Conservation (phyloP, 176 grass and related monocot genomes). For the Stipa capillata region DNA sequence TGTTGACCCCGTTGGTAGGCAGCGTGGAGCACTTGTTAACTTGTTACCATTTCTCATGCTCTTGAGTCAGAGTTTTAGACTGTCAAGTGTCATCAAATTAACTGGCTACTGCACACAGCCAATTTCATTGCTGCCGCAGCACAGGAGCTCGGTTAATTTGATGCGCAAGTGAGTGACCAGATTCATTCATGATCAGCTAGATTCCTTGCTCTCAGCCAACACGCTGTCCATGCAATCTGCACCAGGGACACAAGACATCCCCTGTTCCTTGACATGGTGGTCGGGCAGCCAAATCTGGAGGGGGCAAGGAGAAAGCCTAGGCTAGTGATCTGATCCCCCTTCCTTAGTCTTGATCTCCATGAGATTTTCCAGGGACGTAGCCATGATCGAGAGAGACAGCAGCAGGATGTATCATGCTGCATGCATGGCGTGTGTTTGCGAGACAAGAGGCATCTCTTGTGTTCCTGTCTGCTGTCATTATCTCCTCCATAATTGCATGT, state of each 20-base stretch:
- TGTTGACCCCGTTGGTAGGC: background rate
- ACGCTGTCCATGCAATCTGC: background rate
- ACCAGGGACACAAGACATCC: background rate
- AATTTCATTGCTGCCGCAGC: background rate
- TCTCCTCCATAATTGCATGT: background rate
- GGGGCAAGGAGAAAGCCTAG: background rate
- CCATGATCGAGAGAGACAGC: background rate
- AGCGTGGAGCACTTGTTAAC: background rate
- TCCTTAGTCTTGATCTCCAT: background rate
- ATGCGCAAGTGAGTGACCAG: background rate
- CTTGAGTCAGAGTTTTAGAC: no score
- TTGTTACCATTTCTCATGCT: background rate
- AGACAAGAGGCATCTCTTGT: constrained; percentile 19
- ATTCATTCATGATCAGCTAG: background rate
- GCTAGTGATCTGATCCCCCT: background rate
- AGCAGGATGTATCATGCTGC: background rate
- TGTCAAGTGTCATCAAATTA: no score
- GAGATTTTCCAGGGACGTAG: constrained; percentile 9
- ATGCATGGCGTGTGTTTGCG: background rate
- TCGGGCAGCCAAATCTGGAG: background rate
- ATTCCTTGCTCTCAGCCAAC: background rate
- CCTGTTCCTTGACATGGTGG: background rate
- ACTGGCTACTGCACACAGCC: no score
- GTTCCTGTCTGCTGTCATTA: background rate
- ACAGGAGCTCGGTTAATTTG: background rate